Evolutionary conservation across 2,329 filamentous ascomycete genomes (phyloP).

Genomic region (Aureobasidium melanogenum): DNA sequence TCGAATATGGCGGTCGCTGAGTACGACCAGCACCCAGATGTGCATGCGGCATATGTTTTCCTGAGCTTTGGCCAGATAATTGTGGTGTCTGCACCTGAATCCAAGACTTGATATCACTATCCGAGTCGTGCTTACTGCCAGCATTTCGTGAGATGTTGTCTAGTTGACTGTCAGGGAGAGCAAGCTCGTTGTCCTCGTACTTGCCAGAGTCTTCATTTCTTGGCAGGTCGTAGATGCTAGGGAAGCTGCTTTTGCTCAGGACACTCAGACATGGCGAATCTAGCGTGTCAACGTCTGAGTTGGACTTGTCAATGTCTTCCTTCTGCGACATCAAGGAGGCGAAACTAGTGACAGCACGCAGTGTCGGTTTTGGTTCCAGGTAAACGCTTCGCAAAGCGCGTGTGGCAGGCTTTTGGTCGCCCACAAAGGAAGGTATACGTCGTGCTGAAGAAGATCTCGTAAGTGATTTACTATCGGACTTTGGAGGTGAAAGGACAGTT

Average conservation of each 20-base stretch:
- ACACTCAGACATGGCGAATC: conserved; percentile 28
- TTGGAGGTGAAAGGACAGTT: not conserved
- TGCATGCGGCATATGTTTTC: not conserved
- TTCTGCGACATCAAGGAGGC: conserved; percentile 25
- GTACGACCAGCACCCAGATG: not conserved
- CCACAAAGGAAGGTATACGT: conserved; percentile 24
- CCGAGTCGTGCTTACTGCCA: not conserved
- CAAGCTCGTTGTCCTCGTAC: not conserved
- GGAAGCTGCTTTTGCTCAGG: conserved; percentile 31
- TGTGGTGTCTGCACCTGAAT: conserved; percentile 1
- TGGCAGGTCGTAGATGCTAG: conserved; percentile 24
- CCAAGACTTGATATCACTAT: conserved; percentile 3
- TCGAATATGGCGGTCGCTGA: not conserved
- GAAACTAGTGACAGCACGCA: conserved; percentile 28
- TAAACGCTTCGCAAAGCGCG: conserved; percentile 28
- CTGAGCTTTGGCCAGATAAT: not conserved
- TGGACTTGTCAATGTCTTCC: conserved; percentile 20
- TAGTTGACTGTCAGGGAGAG: not conserved
- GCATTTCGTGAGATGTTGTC: not conserved
- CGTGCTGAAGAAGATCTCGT: conserved; percentile 8
- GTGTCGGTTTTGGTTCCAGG: conserved; percentile 21
- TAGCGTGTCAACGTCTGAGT: conserved; percentile 20
- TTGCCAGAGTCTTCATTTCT: not conserved
- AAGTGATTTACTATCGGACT: not conserved
- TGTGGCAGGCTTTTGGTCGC: conserved; percentile 25